Evolutionary conservation across 257 asterid species (phyloP), one percentile per base, ranked within the genome.

Genomic region (Plantago major): DNA sequence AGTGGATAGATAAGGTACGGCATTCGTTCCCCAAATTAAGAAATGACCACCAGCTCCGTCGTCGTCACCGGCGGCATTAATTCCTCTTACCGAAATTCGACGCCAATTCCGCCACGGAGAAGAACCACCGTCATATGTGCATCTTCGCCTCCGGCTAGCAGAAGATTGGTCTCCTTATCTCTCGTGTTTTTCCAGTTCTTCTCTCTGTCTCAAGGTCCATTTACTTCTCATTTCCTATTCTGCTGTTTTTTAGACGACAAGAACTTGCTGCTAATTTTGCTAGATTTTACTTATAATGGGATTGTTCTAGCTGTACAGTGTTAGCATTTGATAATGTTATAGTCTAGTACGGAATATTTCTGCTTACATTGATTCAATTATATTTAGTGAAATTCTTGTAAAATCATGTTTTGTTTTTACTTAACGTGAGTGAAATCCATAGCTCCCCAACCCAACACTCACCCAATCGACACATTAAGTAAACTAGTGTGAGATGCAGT

Each of bases 121-220:
- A 57, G 74, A 75, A 57, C 76, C 46, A 16, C 57, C 18, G 73
- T 74, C 60, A 69, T 68, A 58, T 89, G 95, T 81, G 72, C 80
- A 43, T 64, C 73, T 56, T 67, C 46, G 63, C 71, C 79, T 16
- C 71, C 66, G 73, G 72, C 74, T 75, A 79, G 95, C 83, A 74
- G 97, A 62, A 76, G 95, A 72, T 62, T 61, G 66, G 78, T 87
- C 62, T 82, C 94, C 19, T 56, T 82, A 15, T 75, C 95, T 6
- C 77, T 90, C 10, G 67, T 78, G 68, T 68, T 70, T 37, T 68
- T 87, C 67, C 75, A 75, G 16, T 73, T 74, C 61, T 69, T 87
- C 67, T 76, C 81, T 49, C 63, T 67, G 12, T 78, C 94, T 56
- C 72, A 71, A 70, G 87, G 97, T 84, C 30, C n/a, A 3, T 16